Evolutionary conservation across 1,139 yeast genomes (phyloP), one percentile per base, ranked within the genome.

Genomic region (Yamadazyma kanchanaburiensis): DNA sequence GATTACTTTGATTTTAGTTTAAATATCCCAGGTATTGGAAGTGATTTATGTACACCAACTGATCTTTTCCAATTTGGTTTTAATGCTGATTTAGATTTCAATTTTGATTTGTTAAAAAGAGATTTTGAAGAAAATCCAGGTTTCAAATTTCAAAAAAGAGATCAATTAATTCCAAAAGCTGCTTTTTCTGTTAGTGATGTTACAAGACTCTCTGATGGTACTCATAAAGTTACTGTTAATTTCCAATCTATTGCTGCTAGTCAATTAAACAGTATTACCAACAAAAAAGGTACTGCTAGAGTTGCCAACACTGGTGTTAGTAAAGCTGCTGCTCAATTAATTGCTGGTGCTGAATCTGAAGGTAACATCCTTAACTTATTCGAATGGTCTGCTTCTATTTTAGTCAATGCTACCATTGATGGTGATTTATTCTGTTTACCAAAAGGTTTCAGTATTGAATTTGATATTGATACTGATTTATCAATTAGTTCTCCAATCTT

Each of bases 381-480:
- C 46, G 39, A 48, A 37, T 56, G 59, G 59, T 41, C 53, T 26
- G 50, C 57, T 26, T 39, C 55, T 17, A 43, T 55, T 22, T 38
- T 52, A 28, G 53, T 57, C 21, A 43, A 50, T 26, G 48, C 49
- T 38, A 21, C 40, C 11, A 27, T 40, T 27, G 35, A 42, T 32
- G 41, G 39, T 23, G 50, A 51, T 38, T 42, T 45, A 32, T 54
- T 40, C 49, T 57, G 63, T 46, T 55, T 58, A 36, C 64, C 64
- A 33, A 46, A 44, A 21, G 50, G 45, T 30, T 54, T 56, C 38
- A 35, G 48, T 27, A 51, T 58, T 39, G 45, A 45, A 16, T 43
- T 54, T 31, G 43, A 55, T 30, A 27, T 45, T 20, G 42, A 39
- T 32, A 40, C 40, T 22, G 44, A 41, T 31, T 38, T 48, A 29